Evolutionary conservation across 441 rosid species (phyloP).

Genomic region (Melastoma candidum): DNA sequence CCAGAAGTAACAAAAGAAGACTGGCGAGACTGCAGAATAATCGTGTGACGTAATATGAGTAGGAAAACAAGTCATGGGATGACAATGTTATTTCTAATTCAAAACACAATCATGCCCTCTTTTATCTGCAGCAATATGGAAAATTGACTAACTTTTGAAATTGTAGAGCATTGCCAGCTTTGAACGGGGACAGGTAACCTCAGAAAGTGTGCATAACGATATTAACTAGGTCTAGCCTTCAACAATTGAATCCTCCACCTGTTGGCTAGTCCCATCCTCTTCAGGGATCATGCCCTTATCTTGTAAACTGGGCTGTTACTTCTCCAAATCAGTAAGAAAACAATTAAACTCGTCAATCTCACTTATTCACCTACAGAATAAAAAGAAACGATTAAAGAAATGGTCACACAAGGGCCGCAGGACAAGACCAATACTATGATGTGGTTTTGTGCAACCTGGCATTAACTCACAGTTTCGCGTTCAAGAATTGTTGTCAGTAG

Average conservation of each 20-base stretch:
- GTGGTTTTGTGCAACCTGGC: too few relatives aligned
- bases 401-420: background rate
- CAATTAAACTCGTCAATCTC: background rate
- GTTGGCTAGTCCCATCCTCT: slow-evolving; percentile 3
- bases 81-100: too few relatives aligned
- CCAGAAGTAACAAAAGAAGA: slow-evolving; percentile 5
- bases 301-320: background rate
- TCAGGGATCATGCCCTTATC: background rate
- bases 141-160: too few relatives aligned
- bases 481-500: too few relatives aligned
- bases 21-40: background rate
- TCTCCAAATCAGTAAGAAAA: fast-evolving
- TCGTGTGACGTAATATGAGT: too few relatives aligned
- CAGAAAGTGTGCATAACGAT: background rate
- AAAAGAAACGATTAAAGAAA: background rate
- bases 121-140: too few relatives aligned
- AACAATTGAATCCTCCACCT: slow-evolving; percentile 3
- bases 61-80: too few relatives aligned
- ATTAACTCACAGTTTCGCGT: too few relatives aligned
- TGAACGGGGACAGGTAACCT: background rate
- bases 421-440: background rate
- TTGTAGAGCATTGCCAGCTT: too few relatives aligned
- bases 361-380: slow-evolving; percentile 16
- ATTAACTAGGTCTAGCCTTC: slow-evolving; percentile 16
- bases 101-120: too few relatives aligned